Conservation (phyloP, 805 yeast species). For the Candida ovalis region DNA sequence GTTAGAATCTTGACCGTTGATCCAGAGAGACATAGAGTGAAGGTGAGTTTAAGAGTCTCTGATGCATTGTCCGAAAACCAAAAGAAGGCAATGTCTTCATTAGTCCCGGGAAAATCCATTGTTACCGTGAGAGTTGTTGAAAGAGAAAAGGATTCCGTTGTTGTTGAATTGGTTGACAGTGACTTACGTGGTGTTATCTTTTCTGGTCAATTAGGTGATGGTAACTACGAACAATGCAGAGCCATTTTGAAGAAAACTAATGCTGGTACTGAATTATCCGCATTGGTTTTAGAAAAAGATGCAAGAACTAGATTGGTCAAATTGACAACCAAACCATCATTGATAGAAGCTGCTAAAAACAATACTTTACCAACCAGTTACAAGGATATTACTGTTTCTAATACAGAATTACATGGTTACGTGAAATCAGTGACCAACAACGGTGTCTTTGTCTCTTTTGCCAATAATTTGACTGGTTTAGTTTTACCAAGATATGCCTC, state of each 20-base stretch:
- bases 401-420: constrained; percentile 59
- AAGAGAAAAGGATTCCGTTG: constrained; percentile 67
- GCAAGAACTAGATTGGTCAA: constrained; percentile 55
- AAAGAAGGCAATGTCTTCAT: constrained; percentile 38
- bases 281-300: constrained; percentile 67
- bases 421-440: constrained; percentile 71
- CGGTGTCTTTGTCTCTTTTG: constrained; percentile 84
- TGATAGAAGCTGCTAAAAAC: constrained; percentile 59
- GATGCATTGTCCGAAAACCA: constrained; percentile 47
- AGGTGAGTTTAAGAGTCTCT: constrained; percentile 73
- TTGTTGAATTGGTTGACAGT: constrained; percentile 54
- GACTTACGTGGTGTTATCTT: constrained; percentile 66
- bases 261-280: constrained; percentile 58
- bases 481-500: constrained; percentile 72
- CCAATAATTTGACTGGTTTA: constrained; percentile 76
- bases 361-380: constrained; percentile 54
- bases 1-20: constrained; percentile 64
- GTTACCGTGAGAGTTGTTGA: constrained; percentile 61
- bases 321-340: constrained; percentile 59
- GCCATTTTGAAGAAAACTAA: constrained; percentile 55
- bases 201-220: constrained; percentile 75
- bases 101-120: constrained; percentile 61
- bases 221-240: constrained; percentile 69
- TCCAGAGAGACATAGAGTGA: constrained; percentile 47
- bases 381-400: constrained; percentile 51